Evolutionary conservation across 768 basidiomycete species (phyloP).

Genomic region (Pleurotus tuber-regium): DNA sequence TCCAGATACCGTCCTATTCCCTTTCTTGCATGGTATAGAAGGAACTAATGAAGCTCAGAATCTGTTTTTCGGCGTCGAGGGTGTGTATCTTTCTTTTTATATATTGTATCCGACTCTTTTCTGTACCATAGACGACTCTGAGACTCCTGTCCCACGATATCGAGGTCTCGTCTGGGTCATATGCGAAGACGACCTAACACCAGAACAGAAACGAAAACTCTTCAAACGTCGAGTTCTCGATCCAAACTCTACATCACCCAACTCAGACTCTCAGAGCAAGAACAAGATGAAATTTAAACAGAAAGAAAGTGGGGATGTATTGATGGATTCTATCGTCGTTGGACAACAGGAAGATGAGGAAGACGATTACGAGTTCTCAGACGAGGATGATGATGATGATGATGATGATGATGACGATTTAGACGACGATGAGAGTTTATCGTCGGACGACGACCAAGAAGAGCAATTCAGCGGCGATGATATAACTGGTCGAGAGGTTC

Average conservation of each 20-base stretch:
- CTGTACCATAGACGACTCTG: neutral
- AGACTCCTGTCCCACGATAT: conserved; percentile 37
- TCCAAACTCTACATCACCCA: conserved; percentile 16
- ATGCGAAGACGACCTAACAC: conserved; percentile 63
- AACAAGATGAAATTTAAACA: conserved; percentile 25
- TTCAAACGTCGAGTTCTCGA: conserved; percentile 23
- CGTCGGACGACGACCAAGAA: conserved; percentile 8
- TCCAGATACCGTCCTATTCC: conserved; percentile 81
- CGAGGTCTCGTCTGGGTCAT: conserved; percentile 85
- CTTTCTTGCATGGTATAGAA: conserved; percentile 86
- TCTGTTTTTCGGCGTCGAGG: conserved; percentile 60
- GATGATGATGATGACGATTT: conserved; percentile 19
- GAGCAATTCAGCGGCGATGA: conserved; percentile 13
- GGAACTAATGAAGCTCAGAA: conserved; percentile 79
- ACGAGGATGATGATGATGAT: conserved; percentile 25
- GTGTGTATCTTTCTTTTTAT: conserved; percentile 20
- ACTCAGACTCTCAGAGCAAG: conserved; percentile 12
- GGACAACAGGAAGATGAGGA: conserved; percentile 19
- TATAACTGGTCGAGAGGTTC: neutral
- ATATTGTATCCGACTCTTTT: conserved; percentile 6
- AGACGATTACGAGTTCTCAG: conserved; percentile 23
- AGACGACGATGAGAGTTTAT: conserved; percentile 17
- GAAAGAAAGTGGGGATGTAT: neutral
- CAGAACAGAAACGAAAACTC: conserved; percentile 21
- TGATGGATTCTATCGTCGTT: neutral